A percentile compares a stretch with the other conserved stretches of the same genome.
These are phyloP conservation scores for Sugiyamaella neomexicana DNA, from an alignment of 1,139 yeast genomes.

Conservation along the genomic window DNA sequence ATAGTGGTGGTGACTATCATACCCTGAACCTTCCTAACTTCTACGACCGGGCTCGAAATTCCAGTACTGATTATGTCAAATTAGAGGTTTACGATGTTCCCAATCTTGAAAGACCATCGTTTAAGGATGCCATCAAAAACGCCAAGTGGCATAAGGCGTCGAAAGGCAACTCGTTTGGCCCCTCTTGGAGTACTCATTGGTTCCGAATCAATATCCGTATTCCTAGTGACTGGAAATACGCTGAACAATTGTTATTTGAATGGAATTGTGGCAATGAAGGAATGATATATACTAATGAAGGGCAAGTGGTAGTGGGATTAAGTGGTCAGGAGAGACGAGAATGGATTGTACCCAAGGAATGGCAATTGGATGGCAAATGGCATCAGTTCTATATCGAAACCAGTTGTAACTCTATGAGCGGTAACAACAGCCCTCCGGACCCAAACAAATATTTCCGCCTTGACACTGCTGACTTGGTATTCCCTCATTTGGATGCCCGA, in stretches of 20 bases:
- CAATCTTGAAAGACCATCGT: slow-evolving; percentile 69
- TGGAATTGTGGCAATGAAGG: slow-evolving; percentile 93
- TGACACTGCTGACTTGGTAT: slow-evolving; percentile 69
- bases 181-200: slow-evolving; percentile 98
- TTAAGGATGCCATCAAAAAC: slow-evolving; percentile 61
- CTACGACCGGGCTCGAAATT: slow-evolving; percentile 60
- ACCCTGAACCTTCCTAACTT: slow-evolving; percentile 78
- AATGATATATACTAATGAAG: slow-evolving; percentile 64
- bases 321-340: slow-evolving; percentile 86
- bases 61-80: slow-evolving; percentile 44
- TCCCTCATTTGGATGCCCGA: slow-evolving; percentile 80
- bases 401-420: slow-evolving; percentile 95
- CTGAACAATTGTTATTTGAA: slow-evolving; percentile 59
- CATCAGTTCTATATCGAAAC: slow-evolving; percentile 75
- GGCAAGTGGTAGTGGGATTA: slow-evolving; percentile 75
- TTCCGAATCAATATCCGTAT: slow-evolving; percentile 64
- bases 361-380: slow-evolving; percentile 49
- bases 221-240: slow-evolving; percentile 50
- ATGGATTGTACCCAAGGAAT: slow-evolving; percentile 62
- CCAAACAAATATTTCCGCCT: slow-evolving; percentile 70
- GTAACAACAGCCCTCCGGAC: slow-evolving; percentile 69
- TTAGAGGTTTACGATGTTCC: slow-evolving; percentile 68
- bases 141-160: slow-evolving; percentile 58
- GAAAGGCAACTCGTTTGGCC: slow-evolving; percentile 82
- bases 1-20: slow-evolving; percentile 66